Conservation (phyloP, 441 rosid genomes). For the Arabidopsis hybrid region DNA sequence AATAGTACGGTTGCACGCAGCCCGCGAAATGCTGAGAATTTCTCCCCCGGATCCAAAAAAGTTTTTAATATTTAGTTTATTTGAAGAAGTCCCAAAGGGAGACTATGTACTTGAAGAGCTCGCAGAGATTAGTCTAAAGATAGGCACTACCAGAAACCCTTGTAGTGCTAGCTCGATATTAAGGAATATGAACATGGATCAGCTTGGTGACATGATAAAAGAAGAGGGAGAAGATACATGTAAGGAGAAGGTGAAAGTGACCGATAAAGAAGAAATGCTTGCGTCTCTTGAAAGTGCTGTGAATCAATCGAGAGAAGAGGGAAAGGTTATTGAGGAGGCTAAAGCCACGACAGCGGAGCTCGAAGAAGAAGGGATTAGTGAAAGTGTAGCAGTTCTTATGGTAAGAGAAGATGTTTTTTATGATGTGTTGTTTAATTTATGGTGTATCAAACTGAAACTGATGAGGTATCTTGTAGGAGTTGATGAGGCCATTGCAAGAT, state of each 20-base stretch:
- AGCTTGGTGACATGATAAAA: constrained; percentile 43
- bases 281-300: constrained; percentile 62
- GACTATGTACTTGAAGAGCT: constrained; percentile 83
- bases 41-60: constrained; percentile 78
- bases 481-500: constrained; percentile 67
- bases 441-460: constrained; percentile 1
- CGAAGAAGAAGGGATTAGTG: constrained; percentile 83
- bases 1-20: constrained; percentile 87
- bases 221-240: constrained; percentile 44
- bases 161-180: constrained; percentile 80
- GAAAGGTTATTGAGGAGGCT: constrained; percentile 61
- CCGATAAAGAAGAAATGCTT: constrained; percentile 44
- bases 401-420: constrained; percentile 51
- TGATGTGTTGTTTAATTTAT: neutral
- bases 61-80: constrained; percentile 85
- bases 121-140: constrained; percentile 66
- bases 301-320: constrained; percentile 71
- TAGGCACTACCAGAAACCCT: constrained; percentile 47
- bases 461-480: constrained; percentile 56
- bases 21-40: constrained; percentile 87
- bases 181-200: constrained; percentile 61
- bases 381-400: constrained; percentile 67
- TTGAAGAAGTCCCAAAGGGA: constrained; percentile 87
- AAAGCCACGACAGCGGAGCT: constrained; percentile 67
- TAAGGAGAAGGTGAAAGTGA: constrained; percentile 40